These are phyloP conservation scores for Candida andamanensis DNA, from an alignment of 805 yeast species.

Conservation along the genomic window DNA sequence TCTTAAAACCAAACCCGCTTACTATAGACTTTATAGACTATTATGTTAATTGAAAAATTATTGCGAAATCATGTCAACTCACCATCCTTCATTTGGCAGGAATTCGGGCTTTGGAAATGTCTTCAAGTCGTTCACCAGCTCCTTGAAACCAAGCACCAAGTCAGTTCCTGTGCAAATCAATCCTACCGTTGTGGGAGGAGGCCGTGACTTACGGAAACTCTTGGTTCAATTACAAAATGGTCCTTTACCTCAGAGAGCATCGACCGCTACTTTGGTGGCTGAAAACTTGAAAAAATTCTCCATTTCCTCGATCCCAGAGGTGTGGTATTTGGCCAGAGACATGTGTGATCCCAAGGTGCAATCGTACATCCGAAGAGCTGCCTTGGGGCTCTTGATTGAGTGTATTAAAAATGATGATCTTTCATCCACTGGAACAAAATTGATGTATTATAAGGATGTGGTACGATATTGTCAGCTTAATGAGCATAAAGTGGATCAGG, in stretches of 20 bases:
- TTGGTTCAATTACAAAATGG: slow-evolving; percentile 36
- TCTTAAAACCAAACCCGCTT: slow-evolving; percentile 29
- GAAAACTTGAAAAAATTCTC: slow-evolving; percentile 47
- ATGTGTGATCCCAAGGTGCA: slow-evolving; percentile 41
- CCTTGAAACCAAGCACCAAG: slow-evolving; percentile 26
- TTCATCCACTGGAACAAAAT: slow-evolving; percentile 41
- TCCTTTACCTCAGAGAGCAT: slow-evolving; percentile 33
- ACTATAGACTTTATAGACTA: slow-evolving; percentile 26
- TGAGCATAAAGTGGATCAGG: slow-evolving; percentile 37
- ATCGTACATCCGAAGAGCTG: slow-evolving; percentile 34
- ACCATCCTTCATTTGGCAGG: slow-evolving; percentile 25
- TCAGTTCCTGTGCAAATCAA: slow-evolving; percentile 33
- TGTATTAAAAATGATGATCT: slow-evolving; percentile 54
- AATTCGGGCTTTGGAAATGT: slow-evolving; percentile 37
- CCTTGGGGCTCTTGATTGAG: slow-evolving; percentile 46
- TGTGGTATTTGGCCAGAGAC: slow-evolving; percentile 67
- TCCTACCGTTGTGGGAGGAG: slow-evolving; percentile 42
- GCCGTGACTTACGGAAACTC: slow-evolving; percentile 34
- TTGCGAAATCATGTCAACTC: slow-evolving; percentile 13
- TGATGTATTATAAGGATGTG: slow-evolving; percentile 59
- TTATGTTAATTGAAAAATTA: slow-evolving; percentile 39
- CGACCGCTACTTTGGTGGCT: slow-evolving; percentile 49
- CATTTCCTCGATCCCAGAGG: slow-evolving; percentile 58
- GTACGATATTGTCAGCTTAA: slow-evolving; percentile 36
- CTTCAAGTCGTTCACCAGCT: slow-evolving; percentile 33